These are phyloP conservation scores for Acorus gramineus DNA, from an alignment of 106 monocot genomes.

Conservation along the genomic window DNA sequence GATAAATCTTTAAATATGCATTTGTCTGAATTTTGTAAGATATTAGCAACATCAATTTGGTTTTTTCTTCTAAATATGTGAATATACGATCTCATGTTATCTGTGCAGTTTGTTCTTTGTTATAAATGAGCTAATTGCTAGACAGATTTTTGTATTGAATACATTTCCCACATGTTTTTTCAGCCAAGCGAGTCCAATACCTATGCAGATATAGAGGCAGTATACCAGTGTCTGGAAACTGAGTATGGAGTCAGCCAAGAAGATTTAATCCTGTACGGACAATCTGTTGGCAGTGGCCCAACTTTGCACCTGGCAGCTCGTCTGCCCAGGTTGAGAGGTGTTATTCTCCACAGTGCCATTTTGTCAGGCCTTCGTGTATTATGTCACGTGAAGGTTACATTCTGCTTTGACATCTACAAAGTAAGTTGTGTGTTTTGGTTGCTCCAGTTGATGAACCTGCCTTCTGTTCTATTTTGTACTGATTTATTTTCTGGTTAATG, in stretches of 20 bases:
- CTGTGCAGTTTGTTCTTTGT: too few species aligned
- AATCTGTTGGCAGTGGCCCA: conserved; percentile 81
- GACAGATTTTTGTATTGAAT: too few species aligned
- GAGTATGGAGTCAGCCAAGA: conserved; percentile 84
- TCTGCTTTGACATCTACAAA: conserved; percentile 86
- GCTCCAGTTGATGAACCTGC: not conserved
- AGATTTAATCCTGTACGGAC: conserved; percentile 69
- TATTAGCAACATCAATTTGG: too few species aligned
- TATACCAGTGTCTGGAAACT: conserved; percentile 66
- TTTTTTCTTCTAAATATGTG: too few species aligned
- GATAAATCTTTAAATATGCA: too few species aligned
- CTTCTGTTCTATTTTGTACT: not conserved
- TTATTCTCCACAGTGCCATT: conserved; percentile 81
- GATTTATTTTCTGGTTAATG: conserved; percentile 13
- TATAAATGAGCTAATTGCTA: too few species aligned
- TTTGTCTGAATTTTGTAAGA: too few species aligned
- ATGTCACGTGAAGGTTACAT: conserved; percentile 61
- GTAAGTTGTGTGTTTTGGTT: conserved; percentile 16
- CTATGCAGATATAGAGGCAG: conserved; percentile 80
- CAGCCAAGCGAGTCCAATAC: conserved; percentile 78
- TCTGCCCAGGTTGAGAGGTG: conserved; percentile 67
- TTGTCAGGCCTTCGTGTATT: conserved; percentile 70
- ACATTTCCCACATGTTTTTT: not conserved
- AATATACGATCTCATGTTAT: too few species aligned
- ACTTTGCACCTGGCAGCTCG: conserved; percentile 69